Evolutionary conservation across 2,329 filamentous ascomycete species (phyloP), one percentile per base, ranked within the genome.

Genomic region (Fusarium dimerum): DNA sequence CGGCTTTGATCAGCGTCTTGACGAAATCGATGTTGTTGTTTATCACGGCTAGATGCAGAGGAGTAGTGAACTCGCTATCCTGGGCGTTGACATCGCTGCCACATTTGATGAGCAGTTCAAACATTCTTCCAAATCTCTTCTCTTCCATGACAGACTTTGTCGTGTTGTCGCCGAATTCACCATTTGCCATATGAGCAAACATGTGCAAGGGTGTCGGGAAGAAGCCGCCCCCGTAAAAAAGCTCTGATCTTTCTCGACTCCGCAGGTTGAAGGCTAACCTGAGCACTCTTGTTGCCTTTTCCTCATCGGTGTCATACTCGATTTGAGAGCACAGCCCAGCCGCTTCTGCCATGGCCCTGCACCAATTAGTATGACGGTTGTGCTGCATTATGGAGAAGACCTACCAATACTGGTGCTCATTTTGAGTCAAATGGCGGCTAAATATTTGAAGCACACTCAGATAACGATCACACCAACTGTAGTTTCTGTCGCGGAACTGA

Each of bases 351-450:
- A 59, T 40, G 36, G 42, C n/a, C 62, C 62, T 65, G n/a, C 16
- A 10, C 9, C 5, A 38, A 38, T 63, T 32, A 63, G 57, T 30
- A 36, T 46, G 7, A 13, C 5, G 5, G 18, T 29, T 10, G 13
- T 26, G 5, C 29, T 17, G 3, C 6, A 18, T 38, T 2, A 9
- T 6, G 17, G 34, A 6, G 9, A 6, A 10, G 3, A 41, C 57
- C 52, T 45, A 65, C 62, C 61, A 61, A 30, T 65, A 65, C 43
- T 41, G 13, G 6, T 52, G 45, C 5, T 59, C 52, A 43, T 60
- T 47, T 3, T 43, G 50, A 10, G 49, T 45, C 0, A 65, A 40
- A 15, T 65, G 62, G 7, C 53, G 26, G 15, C 64, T 47, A 6
- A 65, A 48, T 11, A 55, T 51, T 2, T 42, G 29, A 17, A 65